phyloP scores from a whole-genome alignment of 768 basidiomycete species.

The Termitomyces sp. region DNA sequence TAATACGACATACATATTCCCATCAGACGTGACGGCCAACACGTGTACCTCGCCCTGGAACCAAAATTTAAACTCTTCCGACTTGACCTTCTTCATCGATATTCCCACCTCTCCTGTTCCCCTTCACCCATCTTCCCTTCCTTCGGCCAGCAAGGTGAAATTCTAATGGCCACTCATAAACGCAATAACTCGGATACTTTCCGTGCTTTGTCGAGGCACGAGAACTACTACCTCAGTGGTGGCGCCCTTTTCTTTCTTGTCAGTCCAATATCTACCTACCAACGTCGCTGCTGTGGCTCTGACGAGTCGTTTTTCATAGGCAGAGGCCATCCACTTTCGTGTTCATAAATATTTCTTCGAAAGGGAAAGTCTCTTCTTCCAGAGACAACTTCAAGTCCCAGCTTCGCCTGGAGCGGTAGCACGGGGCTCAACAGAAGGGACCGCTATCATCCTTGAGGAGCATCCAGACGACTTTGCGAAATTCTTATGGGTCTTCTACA shows the following conservation, averaged over 20 bases:
- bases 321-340: constrained; percentile 45
- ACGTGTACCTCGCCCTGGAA: constrained; percentile 27
- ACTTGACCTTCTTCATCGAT: constrained; percentile 24
- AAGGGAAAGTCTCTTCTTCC: constrained; percentile 42
- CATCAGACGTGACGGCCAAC: constrained; percentile 17
- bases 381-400: constrained; percentile 24
- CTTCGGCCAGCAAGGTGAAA: constrained; percentile 18
- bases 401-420: constrained; percentile 25
- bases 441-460: constrained; percentile 39
- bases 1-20: constrained; percentile 9
- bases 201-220: constrained; percentile 21
- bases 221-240: constrained; percentile 41
- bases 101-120: constrained; percentile 26
- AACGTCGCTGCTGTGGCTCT: constrained; percentile 22
- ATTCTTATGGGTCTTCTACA: constrained; percentile 54
- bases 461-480: constrained; percentile 32
- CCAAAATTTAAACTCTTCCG: constrained; percentile 20
- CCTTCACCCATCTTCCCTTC: constrained; percentile 20
- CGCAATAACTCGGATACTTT: constrained; percentile 15
- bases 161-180: constrained; percentile 12
- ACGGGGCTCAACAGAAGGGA: constrained; percentile 29
- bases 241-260: constrained; percentile 49
- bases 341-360: constrained; percentile 53
- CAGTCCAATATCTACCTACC: constrained; percentile 21
- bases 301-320: constrained; percentile 32